These are phyloP conservation scores for Aspergillus hortae DNA, from an alignment of 2,329 filamentous ascomycete genomes.

Conservation along the genomic window DNA sequence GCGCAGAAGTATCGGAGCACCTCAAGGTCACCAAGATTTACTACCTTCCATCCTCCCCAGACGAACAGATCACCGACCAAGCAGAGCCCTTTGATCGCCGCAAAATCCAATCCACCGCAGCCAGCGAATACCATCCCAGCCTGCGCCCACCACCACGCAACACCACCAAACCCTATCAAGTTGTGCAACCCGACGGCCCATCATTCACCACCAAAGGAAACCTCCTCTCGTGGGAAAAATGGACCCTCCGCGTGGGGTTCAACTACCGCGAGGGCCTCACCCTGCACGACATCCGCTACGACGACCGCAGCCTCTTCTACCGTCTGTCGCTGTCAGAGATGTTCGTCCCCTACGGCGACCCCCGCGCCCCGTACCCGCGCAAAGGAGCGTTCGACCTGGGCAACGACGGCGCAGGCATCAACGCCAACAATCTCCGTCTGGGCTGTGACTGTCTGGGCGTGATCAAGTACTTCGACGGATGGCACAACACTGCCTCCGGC, in stretches of 20 bases:
- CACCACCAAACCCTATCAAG: conserved; percentile 35
- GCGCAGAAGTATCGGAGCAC: conserved; percentile 50
- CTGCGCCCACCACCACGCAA: conserved; percentile 26
- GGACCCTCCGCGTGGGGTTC: conserved; percentile 42
- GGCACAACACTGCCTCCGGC: conserved; percentile 32
- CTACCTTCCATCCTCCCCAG: conserved; percentile 42
- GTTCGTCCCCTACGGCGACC: conserved; percentile 46
- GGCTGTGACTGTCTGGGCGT: conserved; percentile 45
- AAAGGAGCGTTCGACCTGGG: conserved; percentile 47
- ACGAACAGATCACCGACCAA: conserved; percentile 38
- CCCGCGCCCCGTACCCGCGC: conserved; percentile 38
- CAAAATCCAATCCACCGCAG: conserved; percentile 11
- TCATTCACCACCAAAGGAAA: conserved; percentile 32
- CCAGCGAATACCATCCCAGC: conserved; percentile 35
- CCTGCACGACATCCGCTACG: conserved; percentile 41
- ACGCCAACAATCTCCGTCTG: conserved; percentile 39
- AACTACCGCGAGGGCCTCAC: conserved; percentile 45
- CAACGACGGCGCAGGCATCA: conserved; percentile 41
- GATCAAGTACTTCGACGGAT: conserved; percentile 44
- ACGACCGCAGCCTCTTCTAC: conserved; percentile 40
- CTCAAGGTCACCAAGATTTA: conserved; percentile 51
- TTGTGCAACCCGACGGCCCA: conserved; percentile 35
- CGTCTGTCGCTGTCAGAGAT: conserved; percentile 42
- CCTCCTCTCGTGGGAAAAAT: conserved; percentile 41
- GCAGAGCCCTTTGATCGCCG: conserved; percentile 32